phyloP scores from a whole-genome alignment of 495 filamentous ascomycete genomes.

The Aspergillus saccharolyticus region DNA sequence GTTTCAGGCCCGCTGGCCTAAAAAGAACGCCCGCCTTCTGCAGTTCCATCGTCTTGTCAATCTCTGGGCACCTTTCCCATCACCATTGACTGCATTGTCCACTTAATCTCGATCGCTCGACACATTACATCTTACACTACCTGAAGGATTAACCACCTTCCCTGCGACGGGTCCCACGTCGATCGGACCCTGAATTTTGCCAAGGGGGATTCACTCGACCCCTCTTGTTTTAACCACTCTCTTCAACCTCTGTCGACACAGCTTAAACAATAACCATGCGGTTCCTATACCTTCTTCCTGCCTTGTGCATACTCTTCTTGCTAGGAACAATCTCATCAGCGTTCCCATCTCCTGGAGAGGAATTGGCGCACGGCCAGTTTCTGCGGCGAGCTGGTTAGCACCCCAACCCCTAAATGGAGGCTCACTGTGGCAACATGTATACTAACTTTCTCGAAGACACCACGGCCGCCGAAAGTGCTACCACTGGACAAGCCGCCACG shows the following conservation, averaged over 20 bases:
- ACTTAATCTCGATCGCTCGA: background rate
- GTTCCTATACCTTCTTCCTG: slow-evolving; percentile 23
- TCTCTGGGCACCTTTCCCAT: background rate
- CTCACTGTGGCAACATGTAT: background rate
- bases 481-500: slow-evolving; percentile 19
- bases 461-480: slow-evolving; percentile 20
- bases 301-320: slow-evolving; percentile 39
- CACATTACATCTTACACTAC: background rate
- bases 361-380: slow-evolving; percentile 29
- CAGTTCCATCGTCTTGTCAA: background rate
- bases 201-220: slow-evolving; percentile 1
- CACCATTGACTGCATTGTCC: background rate
- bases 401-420: background rate
- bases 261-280: slow-evolving; percentile 28
- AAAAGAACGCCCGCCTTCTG: slow-evolving; percentile 1
- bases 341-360: slow-evolving; percentile 39
- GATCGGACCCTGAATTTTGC: slow-evolving; percentile 3
- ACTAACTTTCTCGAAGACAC: slow-evolving; percentile 13
- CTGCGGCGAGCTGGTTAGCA: slow-evolving; percentile 31
- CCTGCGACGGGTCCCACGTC: slow-evolving; percentile 1
- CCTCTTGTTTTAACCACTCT: background rate
- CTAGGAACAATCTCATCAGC: slow-evolving; percentile 44
- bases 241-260: background rate
- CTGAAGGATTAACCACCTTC: background rate
- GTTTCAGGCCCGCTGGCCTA: slow-evolving; percentile 16